Conservation (phyloP, 345 rosid genomes). For the Geranium brycei region DNA sequence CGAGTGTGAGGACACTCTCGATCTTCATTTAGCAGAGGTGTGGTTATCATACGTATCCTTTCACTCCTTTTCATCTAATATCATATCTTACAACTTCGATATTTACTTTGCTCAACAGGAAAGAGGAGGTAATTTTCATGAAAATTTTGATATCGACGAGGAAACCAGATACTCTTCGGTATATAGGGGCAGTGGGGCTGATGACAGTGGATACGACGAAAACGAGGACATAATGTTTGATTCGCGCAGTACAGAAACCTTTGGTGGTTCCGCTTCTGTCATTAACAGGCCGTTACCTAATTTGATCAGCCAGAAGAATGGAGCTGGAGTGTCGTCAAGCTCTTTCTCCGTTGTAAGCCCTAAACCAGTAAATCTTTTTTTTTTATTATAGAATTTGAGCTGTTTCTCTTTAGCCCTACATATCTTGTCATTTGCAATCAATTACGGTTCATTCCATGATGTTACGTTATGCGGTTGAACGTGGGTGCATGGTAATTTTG, state of each 20-base stretch:
- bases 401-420: neutral
- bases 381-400: neutral
- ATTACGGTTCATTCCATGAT: neutral
- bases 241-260: slow-evolving; percentile 41
- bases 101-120: slow-evolving; percentile 41
- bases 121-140: slow-evolving; percentile 58
- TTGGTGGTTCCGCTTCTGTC: slow-evolving; percentile 40
- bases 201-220: slow-evolving; percentile 71
- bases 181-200: slow-evolving; percentile 34
- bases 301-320: slow-evolving; percentile 30
- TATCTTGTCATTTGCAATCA: slow-evolving; percentile 5
- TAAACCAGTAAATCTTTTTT: neutral
- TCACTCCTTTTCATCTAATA: slow-evolving; percentile 2
- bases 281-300: slow-evolving; percentile 22
- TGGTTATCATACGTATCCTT: slow-evolving; percentile 8
- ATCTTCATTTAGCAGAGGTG: slow-evolving; percentile 94
- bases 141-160: slow-evolving; percentile 54
- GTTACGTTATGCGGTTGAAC: neutral
- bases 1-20: slow-evolving; percentile 71
- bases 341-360: slow-evolving; percentile 33
- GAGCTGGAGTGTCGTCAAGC: slow-evolving; percentile 29
- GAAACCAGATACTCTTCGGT: slow-evolving; percentile 84
- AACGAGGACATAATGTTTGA: slow-evolving; percentile 51
- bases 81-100: slow-evolving; percentile 4
- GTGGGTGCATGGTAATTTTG: no score